Percentiles rank a stretch among this genome's conserved stretches.
phyloP scores from a whole-genome alignment of 805 yeast species.

The Saccharomyces paradoxus region DNA sequence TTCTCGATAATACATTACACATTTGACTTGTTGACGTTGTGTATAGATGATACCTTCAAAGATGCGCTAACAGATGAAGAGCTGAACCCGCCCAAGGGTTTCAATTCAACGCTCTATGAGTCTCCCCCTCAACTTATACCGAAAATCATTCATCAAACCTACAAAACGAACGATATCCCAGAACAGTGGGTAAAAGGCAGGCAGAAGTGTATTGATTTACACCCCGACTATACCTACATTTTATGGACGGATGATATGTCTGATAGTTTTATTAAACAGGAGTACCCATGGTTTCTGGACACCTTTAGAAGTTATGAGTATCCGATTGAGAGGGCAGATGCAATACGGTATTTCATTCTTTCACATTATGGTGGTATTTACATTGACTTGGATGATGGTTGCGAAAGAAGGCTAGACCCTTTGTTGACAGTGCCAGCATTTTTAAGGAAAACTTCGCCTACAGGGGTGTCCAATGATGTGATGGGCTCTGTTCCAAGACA shows the following conservation, averaged over 20 bases:
- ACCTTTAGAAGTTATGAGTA: slow-evolving; percentile 72
- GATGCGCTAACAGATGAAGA: slow-evolving; percentile 60
- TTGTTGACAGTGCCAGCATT: slow-evolving; percentile 75
- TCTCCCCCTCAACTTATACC: slow-evolving; percentile 50
- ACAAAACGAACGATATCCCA: slow-evolving; percentile 71
- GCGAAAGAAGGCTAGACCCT: slow-evolving; percentile 72
- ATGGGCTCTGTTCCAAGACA: slow-evolving; percentile 85
- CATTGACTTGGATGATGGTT: slow-evolving; percentile 85
- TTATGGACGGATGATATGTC: slow-evolving; percentile 88
- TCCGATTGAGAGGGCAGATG: slow-evolving; percentile 86
- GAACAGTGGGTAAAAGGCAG: slow-evolving; percentile 76
- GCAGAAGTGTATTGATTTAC: slow-evolving; percentile 62
- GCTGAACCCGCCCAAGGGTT: slow-evolving; percentile 45
- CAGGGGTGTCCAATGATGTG: slow-evolving; percentile 87
- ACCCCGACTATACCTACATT: slow-evolving; percentile 81
- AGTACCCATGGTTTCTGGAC: slow-evolving; percentile 78
- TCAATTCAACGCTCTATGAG: slow-evolving; percentile 13
- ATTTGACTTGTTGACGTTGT: slow-evolving; percentile 62
- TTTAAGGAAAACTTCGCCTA: slow-evolving; percentile 79
- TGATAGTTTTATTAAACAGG: slow-evolving; percentile 63
- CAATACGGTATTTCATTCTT: slow-evolving; percentile 77
- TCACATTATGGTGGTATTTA: slow-evolving; percentile 84
- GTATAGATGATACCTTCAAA: slow-evolving; percentile 61
- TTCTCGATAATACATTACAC: slow-evolving; percentile 51
- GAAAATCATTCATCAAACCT: slow-evolving; percentile 88